phyloP scores from a whole-genome alignment of 2,329 filamentous ascomycete genomes.

The Sporothrix luriei region DNA sequence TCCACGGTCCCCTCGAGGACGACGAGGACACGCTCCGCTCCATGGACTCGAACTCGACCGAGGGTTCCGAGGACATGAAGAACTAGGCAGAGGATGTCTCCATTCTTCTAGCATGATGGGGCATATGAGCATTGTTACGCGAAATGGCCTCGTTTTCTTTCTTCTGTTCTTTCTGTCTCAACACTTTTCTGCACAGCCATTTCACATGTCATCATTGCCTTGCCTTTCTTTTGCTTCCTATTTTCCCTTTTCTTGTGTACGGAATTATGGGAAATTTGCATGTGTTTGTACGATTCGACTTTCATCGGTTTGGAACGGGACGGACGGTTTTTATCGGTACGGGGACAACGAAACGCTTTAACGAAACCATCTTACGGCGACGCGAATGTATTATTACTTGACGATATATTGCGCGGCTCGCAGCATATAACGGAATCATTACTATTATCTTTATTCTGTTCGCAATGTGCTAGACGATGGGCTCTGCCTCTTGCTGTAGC shows the following conservation, averaged over 20 bases:
- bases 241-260: background rate
- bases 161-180: background rate
- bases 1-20: slow-evolving; percentile 70
- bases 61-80: slow-evolving; percentile 50
- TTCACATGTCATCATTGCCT: slow-evolving; percentile 10
- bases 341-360: slow-evolving; percentile 17
- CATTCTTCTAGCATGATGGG: slow-evolving; percentile 3
- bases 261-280: slow-evolving; percentile 20
- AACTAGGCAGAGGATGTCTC: background rate
- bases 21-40: slow-evolving; percentile 61
- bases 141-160: slow-evolving; percentile 20
- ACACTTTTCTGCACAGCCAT: slow-evolving; percentile 11
- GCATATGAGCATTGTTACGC: slow-evolving; percentile 11
- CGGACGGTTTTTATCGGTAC: background rate
- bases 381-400: slow-evolving; percentile 31
- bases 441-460: slow-evolving; percentile 4
- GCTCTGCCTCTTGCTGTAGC: background rate
- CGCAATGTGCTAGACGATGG: background rate
- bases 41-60: slow-evolving; percentile 62
- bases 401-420: slow-evolving; percentile 33
- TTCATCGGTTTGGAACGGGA: slow-evolving; percentile 4
- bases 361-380: slow-evolving; percentile 31
- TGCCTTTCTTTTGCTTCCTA: background rate
- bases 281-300: slow-evolving; percentile 18
- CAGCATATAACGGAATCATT: slow-evolving; percentile 26